Base-by-base conservation (phyloP, 2,329 filamentous ascomycete genomes). In the Aspergillus oerlinghausenensis region DNA sequence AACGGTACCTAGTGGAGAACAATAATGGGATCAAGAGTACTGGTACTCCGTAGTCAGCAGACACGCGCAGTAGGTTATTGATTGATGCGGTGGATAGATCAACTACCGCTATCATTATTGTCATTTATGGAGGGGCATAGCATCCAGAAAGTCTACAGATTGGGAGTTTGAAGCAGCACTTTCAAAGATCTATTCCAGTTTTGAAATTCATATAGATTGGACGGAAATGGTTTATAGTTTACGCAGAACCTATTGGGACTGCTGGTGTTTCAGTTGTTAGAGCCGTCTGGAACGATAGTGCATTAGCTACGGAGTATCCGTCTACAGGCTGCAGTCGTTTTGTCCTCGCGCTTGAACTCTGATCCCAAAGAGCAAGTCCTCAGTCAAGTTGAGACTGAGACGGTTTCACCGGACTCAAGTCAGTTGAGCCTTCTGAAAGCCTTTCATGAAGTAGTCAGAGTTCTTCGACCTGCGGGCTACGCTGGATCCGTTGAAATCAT, bases 1-100 rank as follows among this genome's bases (percentile, higher is more conserved):
- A 66, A 65, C 60, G 60, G 62, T 62, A 64, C 55, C 43, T 55
- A 25, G 60, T 63, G 55, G 59, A 40, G 59, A 47, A 48, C 40
- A 58, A 52, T 58, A n/a, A 52, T 58, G 21, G 28, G 19, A 52
- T 47, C 43, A 47, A 26, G 26, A 47, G 43, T 47, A 26, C 43
- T 47, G 3, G 43, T 23, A n/a, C n/a, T n/a, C n/a, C n/a, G n/a
- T n/a, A 47, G 43, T 47, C 8, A 14, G 21, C 9, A 47, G 19
- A 23, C 3, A 14, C 21, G 19, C 3, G 3, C 11, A 35, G 32
- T 14, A 17, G 32, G 11, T 38, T 17, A 38, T 38, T n/a, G 32
- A 38, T 38, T 38, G 14, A 38, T 38, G 32, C 14, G 17, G 14
- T 38, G 32, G 32, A 38, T 38, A 38, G 14, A 17, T 38, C 32